Conservation (phyloP, 257 asterid genomes). For the Capsicum pubescens region DNA sequence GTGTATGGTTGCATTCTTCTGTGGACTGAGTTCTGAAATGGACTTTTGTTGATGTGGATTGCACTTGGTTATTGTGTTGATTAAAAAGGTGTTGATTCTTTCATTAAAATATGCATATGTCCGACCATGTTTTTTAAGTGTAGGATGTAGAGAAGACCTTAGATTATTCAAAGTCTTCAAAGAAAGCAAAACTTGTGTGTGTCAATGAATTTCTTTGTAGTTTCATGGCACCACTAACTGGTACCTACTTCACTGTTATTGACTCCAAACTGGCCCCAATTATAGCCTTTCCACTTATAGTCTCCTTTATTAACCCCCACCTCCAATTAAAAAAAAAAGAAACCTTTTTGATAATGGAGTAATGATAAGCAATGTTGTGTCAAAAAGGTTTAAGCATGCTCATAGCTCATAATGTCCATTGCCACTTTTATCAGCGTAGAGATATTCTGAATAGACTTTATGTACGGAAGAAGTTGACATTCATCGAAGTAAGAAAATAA, state of each 20-base stretch:
- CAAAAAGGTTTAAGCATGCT: not conserved
- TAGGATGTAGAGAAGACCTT: not conserved
- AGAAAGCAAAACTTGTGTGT: not conserved
- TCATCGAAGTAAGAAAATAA: not conserved
- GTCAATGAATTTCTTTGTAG: not conserved
- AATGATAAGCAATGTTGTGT: not conserved
- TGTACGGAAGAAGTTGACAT: not conserved
- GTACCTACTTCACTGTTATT: not conserved
- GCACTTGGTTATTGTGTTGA: not conserved
- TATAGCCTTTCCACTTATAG: not conserved
- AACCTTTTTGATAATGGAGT: not conserved
- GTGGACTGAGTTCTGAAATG: not conserved
- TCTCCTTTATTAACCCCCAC: not conserved
- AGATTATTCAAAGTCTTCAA: not conserved
- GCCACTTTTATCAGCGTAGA: not conserved
- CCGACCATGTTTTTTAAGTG: not conserved
- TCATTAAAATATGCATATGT: not conserved
- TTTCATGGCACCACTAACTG: not conserved
- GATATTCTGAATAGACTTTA: not conserved
- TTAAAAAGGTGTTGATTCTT: not conserved
- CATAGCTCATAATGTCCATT: not conserved
- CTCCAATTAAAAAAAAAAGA: too few species aligned
- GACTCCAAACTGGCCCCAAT: not conserved
- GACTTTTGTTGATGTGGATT: not conserved
- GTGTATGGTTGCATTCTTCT: not conserved